Evolutionary conservation across 768 basidiomycete species (phyloP), one percentile per base, ranked within the genome.

Genomic region (Russula emetica): DNA sequence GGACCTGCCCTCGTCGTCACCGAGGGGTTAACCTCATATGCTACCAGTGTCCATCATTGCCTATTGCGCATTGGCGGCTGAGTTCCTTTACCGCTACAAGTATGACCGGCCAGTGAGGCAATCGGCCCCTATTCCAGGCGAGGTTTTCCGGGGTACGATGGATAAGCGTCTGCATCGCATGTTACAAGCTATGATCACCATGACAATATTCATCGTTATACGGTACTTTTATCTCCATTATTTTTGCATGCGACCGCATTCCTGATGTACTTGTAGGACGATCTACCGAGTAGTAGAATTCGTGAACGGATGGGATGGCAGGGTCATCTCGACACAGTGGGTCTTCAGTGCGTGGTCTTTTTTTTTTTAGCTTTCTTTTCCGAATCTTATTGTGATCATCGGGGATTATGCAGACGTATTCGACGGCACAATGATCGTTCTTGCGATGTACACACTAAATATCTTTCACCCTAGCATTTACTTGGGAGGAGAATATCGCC

Each of bases 381-480:
- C 4, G 10, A 49, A 30, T 44, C 2, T 32, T 40, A 42, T 30
- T 7, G 26, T 20, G 24, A 22, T 62, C 36, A 44, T 9, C 14
- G 26, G 13, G 20, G 20, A 28, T 9, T 20, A 9, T 49, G 32
- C 22, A 68, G 64, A 51, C 26, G 42, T 66, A n/a, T 66, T 68
- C 13, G 67, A 66, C 18, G 64, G 57, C 32, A 26, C 40, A 30
- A 66, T 66, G 67, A 61, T 68, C 47, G 8, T 20, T 18, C 57
- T 55, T 22, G 64, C 60, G 9, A 68, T 66, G 60, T n/a, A 20
- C 13, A 68, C 60, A 7, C 45, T 68, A 26, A 62, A 68, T 52
- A 0, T 56, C 36, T 49, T 66, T 30, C 67, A 62, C 32, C 64
- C 67, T 40, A 58, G 61, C 13, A 8, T 62, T 28, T 54, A 62